Conservation (phyloP, 352 stramenopile genomes). For the Pythium insidiosum region DNA sequence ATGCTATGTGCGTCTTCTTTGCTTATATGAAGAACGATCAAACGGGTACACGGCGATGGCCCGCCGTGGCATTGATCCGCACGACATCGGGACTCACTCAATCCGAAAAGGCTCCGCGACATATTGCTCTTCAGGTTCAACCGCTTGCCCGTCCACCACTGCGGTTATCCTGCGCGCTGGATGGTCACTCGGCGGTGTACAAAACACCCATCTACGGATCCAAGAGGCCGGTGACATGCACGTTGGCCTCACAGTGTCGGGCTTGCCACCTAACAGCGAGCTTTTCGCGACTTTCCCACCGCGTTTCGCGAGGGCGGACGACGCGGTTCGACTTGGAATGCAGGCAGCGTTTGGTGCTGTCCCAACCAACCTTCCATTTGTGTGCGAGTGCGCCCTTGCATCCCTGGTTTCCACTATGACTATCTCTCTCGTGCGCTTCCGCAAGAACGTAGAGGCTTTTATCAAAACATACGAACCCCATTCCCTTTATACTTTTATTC, state of each 20-base stretch:
- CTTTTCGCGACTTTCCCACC: slow-evolving; percentile 8
- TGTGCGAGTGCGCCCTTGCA: background rate
- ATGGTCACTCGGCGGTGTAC: slow-evolving; percentile 3
- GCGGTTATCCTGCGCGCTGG: slow-evolving; percentile 9
- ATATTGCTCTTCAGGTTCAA: slow-evolving; percentile 11
- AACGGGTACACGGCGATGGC: slow-evolving; percentile 5
- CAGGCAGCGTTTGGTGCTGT: background rate
- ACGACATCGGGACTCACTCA: slow-evolving; percentile 13
- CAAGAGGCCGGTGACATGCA: slow-evolving; percentile 13
- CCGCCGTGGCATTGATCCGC: slow-evolving; percentile 3
- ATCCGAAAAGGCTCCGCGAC: slow-evolving; percentile 12
- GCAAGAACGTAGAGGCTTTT: too few species aligned
- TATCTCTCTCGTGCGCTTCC: too few species aligned
- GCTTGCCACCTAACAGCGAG: slow-evolving; percentile 2
- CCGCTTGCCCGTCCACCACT: slow-evolving; percentile 7
- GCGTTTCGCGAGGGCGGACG: slow-evolving; percentile 5
- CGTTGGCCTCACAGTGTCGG: slow-evolving; percentile 11
- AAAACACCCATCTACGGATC: background rate
- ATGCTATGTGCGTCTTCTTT: slow-evolving; percentile 22
- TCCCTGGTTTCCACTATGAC: background rate
- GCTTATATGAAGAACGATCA: slow-evolving; percentile 21
- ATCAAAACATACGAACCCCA: too few species aligned
- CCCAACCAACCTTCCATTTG: background rate
- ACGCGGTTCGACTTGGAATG: background rate
- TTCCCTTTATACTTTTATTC: too few species aligned